Base-by-base conservation (phyloP, 1,139 yeast species). In the Candida tetrigidarum region DNA sequence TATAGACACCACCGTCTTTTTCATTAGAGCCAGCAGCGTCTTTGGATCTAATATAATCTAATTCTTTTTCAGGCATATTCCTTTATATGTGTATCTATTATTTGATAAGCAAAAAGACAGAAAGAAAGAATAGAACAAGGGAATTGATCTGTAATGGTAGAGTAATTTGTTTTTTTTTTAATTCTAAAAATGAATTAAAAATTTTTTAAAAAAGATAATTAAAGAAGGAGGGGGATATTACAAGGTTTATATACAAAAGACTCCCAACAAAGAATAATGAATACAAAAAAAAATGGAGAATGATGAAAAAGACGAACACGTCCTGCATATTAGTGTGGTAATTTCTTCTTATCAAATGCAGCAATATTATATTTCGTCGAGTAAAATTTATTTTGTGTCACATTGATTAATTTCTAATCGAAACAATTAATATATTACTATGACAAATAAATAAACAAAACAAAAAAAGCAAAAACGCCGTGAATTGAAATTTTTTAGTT, bases 21-120 rank as follows among this genome's bases (percentile, higher is more conserved):
- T 73, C 78, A 22, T 60, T 56, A 33, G 71, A 64, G 9, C 65
- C 68, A 44, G 70, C 71, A 43, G 63, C 66, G 37, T 67, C 74
- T 43, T 63, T 60, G 29, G 78, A 71, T 50, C 73, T 64, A 38
- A 73, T 60, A 53, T 74, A 73, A 46, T 71, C 62, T 50, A 74
- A 64, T 54, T 74, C 78, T 58, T 74, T 74, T 50, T 64, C 72
- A 39, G 72, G 72, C 78, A 73, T 28, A 25, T n/a, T 25, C 10
- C n/a, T 25, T 12, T 25, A 25, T 5, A 11, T 5, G 9, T 28
- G 8, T 15, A 6, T 6, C 12, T 10, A 5, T 5, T 26, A n/a
- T 8, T 28, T 11, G 28, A 15, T 16, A 26, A 5, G 9, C 15
- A n/a, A 10, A 7, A 18, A 2, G 29, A 12, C 14, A 12, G 11